These are phyloP conservation scores for Sporothrix pseudoabietina DNA, from an alignment of 2,329 filamentous ascomycete genomes.

Conservation along the genomic window DNA sequence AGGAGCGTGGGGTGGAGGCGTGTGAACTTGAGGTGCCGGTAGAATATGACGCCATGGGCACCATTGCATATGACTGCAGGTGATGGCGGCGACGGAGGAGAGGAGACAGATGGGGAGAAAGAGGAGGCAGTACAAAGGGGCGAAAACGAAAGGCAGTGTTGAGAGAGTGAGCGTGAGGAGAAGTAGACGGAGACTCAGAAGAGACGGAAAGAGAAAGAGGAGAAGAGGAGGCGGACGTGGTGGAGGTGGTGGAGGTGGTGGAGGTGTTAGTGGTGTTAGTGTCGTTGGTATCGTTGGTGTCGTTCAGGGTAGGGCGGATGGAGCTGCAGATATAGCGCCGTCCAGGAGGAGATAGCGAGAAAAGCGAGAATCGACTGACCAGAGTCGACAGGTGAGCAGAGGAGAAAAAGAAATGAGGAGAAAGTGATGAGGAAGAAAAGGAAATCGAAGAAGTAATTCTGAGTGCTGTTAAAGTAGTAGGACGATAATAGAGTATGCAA, in stretches of 20 bases:
- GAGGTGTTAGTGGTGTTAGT: constrained; percentile 16
- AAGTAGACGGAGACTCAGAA: neutral
- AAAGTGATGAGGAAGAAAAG: neutral
- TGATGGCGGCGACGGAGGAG: constrained; percentile 22
- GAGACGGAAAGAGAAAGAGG: neutral
- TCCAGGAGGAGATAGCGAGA: constrained; percentile 9
- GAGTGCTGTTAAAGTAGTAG: neutral
- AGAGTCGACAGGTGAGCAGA: constrained; percentile 16
- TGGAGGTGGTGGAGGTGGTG: constrained; percentile 20
- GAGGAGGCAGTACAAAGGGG: constrained; percentile 1
- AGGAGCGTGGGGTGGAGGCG: constrained; percentile 58
- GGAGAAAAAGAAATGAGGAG: neutral
- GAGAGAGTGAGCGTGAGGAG: constrained; percentile 17
- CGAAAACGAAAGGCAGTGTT: constrained; percentile 8
- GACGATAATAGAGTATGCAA: constrained; percentile 10
- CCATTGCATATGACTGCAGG: constrained; percentile 36
- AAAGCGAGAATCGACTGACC: constrained; percentile 22
- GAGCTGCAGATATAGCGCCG: constrained; percentile 22
- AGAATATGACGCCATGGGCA: constrained; percentile 50
- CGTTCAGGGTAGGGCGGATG: constrained; percentile 20
- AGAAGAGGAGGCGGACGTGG: constrained; percentile 5
- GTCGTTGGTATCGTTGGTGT: constrained; percentile 19
- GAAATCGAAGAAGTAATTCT: neutral
- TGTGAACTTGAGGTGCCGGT: constrained; percentile 52
- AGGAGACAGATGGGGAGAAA: constrained; percentile 23